These are phyloP conservation scores for Talaromyces pinophilus DNA, from an alignment of 2,329 filamentous ascomycete species.

Conservation along the genomic window DNA sequence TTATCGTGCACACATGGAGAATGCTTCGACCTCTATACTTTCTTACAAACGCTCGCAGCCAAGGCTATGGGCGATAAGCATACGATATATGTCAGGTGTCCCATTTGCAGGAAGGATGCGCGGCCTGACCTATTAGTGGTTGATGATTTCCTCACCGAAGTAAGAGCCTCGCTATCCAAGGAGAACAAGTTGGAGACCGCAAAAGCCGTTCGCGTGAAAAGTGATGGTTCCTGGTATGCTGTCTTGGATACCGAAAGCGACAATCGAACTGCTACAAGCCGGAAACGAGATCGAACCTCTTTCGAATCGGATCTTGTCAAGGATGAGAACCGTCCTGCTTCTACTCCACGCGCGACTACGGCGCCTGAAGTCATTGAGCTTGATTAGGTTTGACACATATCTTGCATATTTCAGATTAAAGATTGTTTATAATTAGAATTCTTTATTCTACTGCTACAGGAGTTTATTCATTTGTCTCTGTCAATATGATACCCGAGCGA, in stretches of 20 bases:
- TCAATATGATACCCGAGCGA: conserved; percentile 19
- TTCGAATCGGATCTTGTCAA: conserved; percentile 27
- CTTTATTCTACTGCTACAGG: not conserved
- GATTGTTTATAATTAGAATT: conserved; percentile 5
- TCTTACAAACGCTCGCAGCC: conserved; percentile 64
- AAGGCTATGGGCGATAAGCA: conserved; percentile 62
- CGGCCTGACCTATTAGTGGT: conserved; percentile 69
- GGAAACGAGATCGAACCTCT: conserved; percentile 26
- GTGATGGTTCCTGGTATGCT: conserved; percentile 66
- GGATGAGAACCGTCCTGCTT: not conserved
- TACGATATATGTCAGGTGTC: conserved; percentile 57
- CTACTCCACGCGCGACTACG: conserved; percentile 12
- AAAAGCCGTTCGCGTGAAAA: conserved; percentile 63
- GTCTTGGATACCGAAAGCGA: conserved; percentile 40
- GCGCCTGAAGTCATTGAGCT: conserved; percentile 28
- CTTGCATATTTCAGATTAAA: not conserved
- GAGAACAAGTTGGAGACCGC: conserved; percentile 53
- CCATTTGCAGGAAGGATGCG: conserved; percentile 76
- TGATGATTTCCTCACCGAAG: conserved; percentile 70
- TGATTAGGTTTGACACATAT: conserved; percentile 25
- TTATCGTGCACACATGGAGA: conserved; percentile 72
- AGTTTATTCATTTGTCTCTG: not conserved
- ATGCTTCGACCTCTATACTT: conserved; percentile 86
- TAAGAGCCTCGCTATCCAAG: conserved; percentile 58
- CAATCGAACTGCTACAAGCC: conserved; percentile 22